Conservation (phyloP, 768 basidiomycete species). For the Collybiopsis confluens region DNA sequence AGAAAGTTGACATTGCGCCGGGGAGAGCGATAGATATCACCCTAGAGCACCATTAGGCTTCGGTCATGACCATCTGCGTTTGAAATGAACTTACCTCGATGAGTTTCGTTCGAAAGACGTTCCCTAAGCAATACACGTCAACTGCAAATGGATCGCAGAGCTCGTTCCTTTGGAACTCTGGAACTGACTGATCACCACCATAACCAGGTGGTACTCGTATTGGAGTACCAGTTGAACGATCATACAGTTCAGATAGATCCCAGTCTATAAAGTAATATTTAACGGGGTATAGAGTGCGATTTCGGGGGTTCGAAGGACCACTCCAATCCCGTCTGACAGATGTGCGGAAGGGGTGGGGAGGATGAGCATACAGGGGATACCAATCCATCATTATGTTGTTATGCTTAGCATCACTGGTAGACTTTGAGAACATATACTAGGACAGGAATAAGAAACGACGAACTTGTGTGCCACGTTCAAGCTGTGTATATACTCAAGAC, state of each 20-base stretch:
- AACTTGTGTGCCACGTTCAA: too few species aligned
- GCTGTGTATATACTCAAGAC: too few species aligned
- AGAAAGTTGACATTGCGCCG: conserved; percentile 22
- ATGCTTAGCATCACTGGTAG: neutral
- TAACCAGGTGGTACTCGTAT: conserved; percentile 22
- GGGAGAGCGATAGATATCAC: neutral
- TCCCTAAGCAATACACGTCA: conserved; percentile 42
- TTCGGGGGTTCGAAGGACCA: conserved; percentile 12
- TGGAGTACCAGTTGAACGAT: conserved; percentile 19
- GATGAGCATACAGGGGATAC: neutral
- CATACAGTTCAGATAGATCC: conserved; percentile 26
- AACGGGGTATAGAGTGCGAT: conserved; percentile 23
- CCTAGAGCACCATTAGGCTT: neutral
- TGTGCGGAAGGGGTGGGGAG: neutral
- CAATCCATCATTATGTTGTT: conserved; percentile 6
- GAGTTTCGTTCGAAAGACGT: conserved; percentile 19
- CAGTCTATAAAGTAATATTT: conserved; percentile 37
- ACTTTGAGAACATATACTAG: neutral
- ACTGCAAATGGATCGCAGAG: conserved; percentile 35
- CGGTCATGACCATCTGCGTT: too few species aligned
- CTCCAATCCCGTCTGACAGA: neutral
- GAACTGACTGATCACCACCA: conserved; percentile 39
- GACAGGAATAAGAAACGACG: neutral
- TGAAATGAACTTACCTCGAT: neutral
- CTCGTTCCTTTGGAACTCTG: conserved; percentile 25